Evolutionary conservation across 164 flowering plant species (phyloP).

Genomic region (Aristolochia californica): DNA sequence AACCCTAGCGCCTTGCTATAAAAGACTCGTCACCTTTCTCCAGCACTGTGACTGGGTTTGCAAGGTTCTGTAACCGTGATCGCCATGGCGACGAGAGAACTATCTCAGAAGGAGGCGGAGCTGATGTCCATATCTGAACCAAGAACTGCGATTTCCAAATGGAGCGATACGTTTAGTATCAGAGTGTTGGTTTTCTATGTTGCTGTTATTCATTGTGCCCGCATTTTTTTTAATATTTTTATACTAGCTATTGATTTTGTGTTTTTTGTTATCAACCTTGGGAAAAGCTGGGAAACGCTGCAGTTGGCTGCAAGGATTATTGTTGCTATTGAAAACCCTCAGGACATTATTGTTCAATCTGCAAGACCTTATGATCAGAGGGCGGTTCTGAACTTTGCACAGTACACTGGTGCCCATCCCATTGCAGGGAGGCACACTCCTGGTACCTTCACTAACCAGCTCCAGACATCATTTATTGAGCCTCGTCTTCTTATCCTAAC

Average conservation of each 20-base stretch:
- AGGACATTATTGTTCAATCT: conserved; percentile 88
- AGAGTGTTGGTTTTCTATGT: too few relatives aligned
- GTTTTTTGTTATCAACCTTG: conserved; percentile 72
- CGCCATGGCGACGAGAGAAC: conserved; percentile 11
- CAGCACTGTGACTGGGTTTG: neutral
- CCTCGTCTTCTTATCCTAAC: conserved; percentile 79
- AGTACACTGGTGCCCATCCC: conserved; percentile 65
- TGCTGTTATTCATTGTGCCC: too few relatives aligned
- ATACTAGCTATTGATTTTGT: conserved; percentile 14
- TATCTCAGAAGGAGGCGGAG: conserved; percentile 59
- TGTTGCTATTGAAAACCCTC: too few relatives aligned
- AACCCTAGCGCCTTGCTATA: too few relatives aligned
- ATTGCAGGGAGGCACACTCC: conserved; percentile 89
- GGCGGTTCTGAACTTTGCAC: conserved; percentile 80
- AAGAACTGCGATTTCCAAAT: conserved; percentile 77
- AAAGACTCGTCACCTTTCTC: too few relatives aligned
- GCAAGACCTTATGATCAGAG: conserved; percentile 93
- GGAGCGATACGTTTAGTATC: conserved; percentile 78
- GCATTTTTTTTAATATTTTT: too few relatives aligned
- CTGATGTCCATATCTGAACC: conserved; percentile 71
- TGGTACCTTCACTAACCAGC: conserved; percentile 83
- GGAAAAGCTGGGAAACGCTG: too few relatives aligned
- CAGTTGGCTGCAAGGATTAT: too few relatives aligned
- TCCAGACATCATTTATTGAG: conserved; percentile 72
- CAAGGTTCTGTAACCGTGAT: neutral